Base-by-base conservation (phyloP, 257 asterid genomes). In the Lavandula angustifolia region DNA sequence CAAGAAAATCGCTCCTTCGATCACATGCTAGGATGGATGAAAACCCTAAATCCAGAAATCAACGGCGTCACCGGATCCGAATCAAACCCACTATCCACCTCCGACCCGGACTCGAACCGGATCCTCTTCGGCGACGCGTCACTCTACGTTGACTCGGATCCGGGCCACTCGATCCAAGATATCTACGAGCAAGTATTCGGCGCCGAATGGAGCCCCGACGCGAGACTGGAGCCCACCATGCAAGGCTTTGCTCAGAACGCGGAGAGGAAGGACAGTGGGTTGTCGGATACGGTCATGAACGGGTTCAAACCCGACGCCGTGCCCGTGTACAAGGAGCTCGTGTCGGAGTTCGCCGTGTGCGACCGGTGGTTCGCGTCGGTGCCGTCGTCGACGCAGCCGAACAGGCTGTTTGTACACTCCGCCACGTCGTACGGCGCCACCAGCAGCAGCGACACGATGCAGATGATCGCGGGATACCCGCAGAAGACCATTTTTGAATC, bases 321-420 rank as follows among this genome's bases (percentile, higher is more conserved):
- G 2, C 79, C 88, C 54, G 82, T 85, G 49, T 87, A 75, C 57
- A 59, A 43, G 73, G 90, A 81, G 73, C 51, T 87, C 17, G 85
- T 79, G 40, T 17, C 75, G 57, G 90, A 85, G 72, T 87, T 85
- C 66, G 92, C 85, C 6, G 88, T 87, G 7, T 87, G 92, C 60
- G 92, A 85, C 42, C 75, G 91, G 72, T 87, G 94, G 96, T 85
- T 85, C 54, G 86, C 91, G 46, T 37, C 96, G 18, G 74, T 85
- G 65, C 96, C 94, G 52, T 84, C 96, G 9, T 83, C 86, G 11
- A 85, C 94, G 18, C 96, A 88, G 78, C 96, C 96, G 18, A 88
- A 88, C 29, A 47, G 96, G 82, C 44, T 83, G 73, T 88, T 70
- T 53, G 85, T 85, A 13, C 94, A 85, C 62, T 83, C 91, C 0